These are phyloP conservation scores for Dictyostelium brefeldianum DNA, from an alignment of 78 protist species.

Conservation along the genomic window DNA sequence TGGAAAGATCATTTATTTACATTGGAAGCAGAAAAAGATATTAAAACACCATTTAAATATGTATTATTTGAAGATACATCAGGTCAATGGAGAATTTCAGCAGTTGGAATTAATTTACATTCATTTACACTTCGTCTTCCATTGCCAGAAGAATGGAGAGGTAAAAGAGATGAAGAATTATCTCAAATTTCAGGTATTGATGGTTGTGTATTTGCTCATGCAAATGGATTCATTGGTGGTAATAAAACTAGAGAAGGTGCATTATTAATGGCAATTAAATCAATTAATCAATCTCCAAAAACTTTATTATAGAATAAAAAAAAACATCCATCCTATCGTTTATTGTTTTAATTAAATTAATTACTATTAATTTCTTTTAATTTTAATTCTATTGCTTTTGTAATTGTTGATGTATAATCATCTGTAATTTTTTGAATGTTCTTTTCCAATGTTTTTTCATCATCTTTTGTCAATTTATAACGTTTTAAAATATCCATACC, in stretches of 20 bases:
- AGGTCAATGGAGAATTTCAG: slow-evolving; percentile 85
- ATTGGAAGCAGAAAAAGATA: slow-evolving; percentile 73
- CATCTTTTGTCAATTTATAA: slow-evolving; percentile 50
- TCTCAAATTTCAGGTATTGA: slow-evolving; percentile 59
- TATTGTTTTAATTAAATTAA: not conserved
- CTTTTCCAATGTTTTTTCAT: slow-evolving; percentile 40
- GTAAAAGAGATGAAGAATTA: slow-evolving; percentile 44
- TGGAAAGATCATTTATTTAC: slow-evolving; percentile 92
- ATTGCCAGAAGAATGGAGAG: slow-evolving; percentile 89
- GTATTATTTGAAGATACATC: slow-evolving; percentile 81
- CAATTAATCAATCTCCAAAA: slow-evolving; percentile 41
- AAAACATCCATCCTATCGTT: not conserved
- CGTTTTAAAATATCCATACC: slow-evolving; percentile 21
- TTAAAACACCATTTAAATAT: slow-evolving; percentile 43
- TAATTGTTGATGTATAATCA: slow-evolving; percentile 9
- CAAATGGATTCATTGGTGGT: slow-evolving; percentile 96
- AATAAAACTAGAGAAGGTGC: slow-evolving; percentile 88
- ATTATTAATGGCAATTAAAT: slow-evolving; percentile 82
- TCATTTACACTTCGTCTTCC: slow-evolving; percentile 55
- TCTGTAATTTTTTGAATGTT: slow-evolving; percentile 62
- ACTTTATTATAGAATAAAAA: not conserved
- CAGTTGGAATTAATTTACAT: slow-evolving; percentile 27
- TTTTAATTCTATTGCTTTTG: slow-evolving; percentile 28
- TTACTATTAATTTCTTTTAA: slow-evolving; percentile 53
- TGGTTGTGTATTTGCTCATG: slow-evolving; percentile 69